Evolutionary conservation across 2,329 filamentous ascomycete genomes (phyloP).

Genomic region (Endothia cerciana): DNA sequence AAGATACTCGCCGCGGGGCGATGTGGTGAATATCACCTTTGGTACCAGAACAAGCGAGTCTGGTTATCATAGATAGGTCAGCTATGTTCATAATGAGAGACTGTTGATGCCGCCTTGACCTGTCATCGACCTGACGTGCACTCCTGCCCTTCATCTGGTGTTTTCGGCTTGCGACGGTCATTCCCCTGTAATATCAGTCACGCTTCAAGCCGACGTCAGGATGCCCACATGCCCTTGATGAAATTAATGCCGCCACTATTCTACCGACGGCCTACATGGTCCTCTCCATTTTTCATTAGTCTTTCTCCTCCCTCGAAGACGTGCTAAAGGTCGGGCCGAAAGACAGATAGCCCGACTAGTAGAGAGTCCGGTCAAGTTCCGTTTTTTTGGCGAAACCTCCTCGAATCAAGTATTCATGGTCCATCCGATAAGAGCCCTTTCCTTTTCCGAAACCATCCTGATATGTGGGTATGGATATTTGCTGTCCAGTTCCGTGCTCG

Average conservation of each 20-base stretch:
- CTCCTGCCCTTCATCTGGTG: too few species aligned
- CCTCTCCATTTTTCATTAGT: not conserved
- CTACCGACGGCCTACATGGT: not conserved
- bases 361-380: not conserved
- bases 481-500: not conserved
- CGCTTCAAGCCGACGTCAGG: not conserved
- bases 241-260: not conserved
- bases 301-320: not conserved
- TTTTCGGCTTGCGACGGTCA: too few species aligned
- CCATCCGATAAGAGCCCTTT: not conserved
- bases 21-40: too few species aligned
- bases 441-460: not conserved
- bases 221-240: not conserved
- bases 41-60: too few species aligned
- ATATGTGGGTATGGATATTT: conserved; percentile 8
- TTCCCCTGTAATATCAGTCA: too few species aligned
- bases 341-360: not conserved
- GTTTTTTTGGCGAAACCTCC: not conserved
- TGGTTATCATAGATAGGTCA: too few species aligned
- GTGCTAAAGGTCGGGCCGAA: not conserved
- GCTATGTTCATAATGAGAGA: too few species aligned
- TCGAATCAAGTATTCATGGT: not conserved
- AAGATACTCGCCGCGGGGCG: too few species aligned
- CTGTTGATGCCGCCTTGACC: too few species aligned
- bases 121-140: not conserved